phyloP scores from a whole-genome alignment of 2,329 filamentous ascomycete genomes.

The Colletotrichum salicis region DNA sequence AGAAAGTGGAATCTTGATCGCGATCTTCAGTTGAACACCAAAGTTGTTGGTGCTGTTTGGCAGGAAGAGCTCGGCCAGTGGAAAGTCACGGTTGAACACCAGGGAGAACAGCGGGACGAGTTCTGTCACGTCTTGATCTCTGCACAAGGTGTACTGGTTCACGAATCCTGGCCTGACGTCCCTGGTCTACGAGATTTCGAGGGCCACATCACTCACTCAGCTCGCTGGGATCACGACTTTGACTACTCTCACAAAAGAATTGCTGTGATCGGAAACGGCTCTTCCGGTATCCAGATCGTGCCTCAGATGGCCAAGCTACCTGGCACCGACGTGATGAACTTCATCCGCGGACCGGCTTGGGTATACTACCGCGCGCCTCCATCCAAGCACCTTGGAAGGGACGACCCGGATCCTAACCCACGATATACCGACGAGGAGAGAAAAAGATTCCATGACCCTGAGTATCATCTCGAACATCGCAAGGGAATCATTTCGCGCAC shows the following conservation, averaged over 20 bases:
- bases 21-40: slow-evolving; percentile 47
- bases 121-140: slow-evolving; percentile 38
- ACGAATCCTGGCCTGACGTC: slow-evolving; percentile 58
- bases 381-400: slow-evolving; percentile 42
- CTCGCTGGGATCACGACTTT: slow-evolving; percentile 45
- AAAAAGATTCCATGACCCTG: slow-evolving; percentile 38
- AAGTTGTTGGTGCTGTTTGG: slow-evolving; percentile 45
- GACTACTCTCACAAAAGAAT: slow-evolving; percentile 41
- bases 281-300: not conserved
- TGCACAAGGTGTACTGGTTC: slow-evolving; percentile 27
- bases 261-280: not conserved
- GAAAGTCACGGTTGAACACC: slow-evolving; percentile 35
- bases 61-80: slow-evolving; percentile 40
- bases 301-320: not conserved
- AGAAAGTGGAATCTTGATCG: slow-evolving; percentile 53
- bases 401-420: slow-evolving; percentile 42
- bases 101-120: slow-evolving; percentile 33
- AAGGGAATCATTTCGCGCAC: slow-evolving; percentile 45
- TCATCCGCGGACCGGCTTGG: slow-evolving; percentile 48
- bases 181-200: slow-evolving; percentile 53
- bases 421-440: slow-evolving; percentile 52
- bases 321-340: slow-evolving; percentile 38
- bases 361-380: slow-evolving; percentile 48
- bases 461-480: slow-evolving; percentile 59
- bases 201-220: slow-evolving; percentile 48